phyloP scores from a whole-genome alignment of 208 protist genomes.

The Acanthamoeba comandoni region DNA sequence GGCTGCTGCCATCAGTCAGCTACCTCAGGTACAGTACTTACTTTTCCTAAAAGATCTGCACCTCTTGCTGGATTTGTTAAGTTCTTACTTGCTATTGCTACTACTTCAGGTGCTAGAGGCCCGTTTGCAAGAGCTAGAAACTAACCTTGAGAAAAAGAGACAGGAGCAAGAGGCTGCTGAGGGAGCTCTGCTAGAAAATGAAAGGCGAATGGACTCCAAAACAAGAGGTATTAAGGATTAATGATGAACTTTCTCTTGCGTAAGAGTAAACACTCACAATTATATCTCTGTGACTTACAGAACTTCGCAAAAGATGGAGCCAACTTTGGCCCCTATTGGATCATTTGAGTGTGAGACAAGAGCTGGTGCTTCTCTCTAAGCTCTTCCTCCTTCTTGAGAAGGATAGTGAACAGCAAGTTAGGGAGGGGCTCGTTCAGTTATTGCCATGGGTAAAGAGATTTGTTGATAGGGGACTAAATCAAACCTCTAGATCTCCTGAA shows the following conservation, averaged over 20 bases:
- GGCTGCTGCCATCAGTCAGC: no score
- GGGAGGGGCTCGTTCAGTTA: not conserved
- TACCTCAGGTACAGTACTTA: no score
- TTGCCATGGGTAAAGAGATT: constrained; percentile 48
- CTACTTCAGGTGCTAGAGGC: not conserved
- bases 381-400: constrained; percentile 1
- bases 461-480: constrained; percentile 10
- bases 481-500: constrained; percentile 43
- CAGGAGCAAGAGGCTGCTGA: constrained; percentile 37
- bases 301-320: constrained; percentile 22
- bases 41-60: no score
- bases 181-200: constrained; percentile 34
- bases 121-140: constrained; percentile 2
- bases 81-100: not conserved
- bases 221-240: no score
- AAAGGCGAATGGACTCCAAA: constrained; percentile 18
- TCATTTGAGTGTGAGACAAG: constrained; percentile 22
- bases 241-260: no score
- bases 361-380: constrained; percentile 42
- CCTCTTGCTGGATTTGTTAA: no score
- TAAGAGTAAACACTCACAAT: no score
- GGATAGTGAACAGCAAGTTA: not conserved
- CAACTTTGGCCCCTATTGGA: constrained; percentile 61
- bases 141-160: not conserved
- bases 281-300: no score